These are phyloP conservation scores for Stenogyne calaminthoides DNA, from an alignment of 305 asterid genomes.

Conservation along the genomic window DNA sequence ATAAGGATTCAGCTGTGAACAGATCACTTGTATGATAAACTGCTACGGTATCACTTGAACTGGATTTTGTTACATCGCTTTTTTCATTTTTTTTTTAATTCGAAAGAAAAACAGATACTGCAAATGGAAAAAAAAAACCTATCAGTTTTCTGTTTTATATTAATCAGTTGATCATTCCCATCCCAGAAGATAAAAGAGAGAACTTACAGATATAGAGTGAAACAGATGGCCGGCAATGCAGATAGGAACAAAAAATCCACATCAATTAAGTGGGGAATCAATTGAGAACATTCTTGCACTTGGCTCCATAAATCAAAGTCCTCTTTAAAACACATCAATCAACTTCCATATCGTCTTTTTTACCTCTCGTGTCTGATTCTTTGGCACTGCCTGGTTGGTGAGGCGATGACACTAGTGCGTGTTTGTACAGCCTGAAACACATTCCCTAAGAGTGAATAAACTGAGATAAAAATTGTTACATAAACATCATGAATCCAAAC, in stretches of 20 bases:
- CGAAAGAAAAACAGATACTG: conserved; percentile 21
- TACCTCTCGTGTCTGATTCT: conserved; percentile 45
- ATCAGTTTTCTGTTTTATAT: neutral
- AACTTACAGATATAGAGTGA: conserved; percentile 28
- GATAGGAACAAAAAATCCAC: conserved; percentile 18
- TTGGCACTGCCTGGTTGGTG: conserved; percentile 37
- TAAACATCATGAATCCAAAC: neutral
- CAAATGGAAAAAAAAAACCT: conserved; percentile 11
- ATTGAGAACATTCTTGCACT: conserved; percentile 25
- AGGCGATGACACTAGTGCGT: conserved; percentile 42
- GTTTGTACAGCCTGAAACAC: conserved; percentile 72
- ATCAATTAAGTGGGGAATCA: conserved; percentile 15
- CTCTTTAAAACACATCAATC: conserved; percentile 41
- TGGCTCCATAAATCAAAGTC: conserved; percentile 26
- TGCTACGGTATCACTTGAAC: conserved; percentile 24
- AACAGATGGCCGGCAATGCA: conserved; percentile 18
- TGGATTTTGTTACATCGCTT: conserved; percentile 15
- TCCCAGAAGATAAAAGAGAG: conserved; percentile 13
- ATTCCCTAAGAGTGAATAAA: conserved; percentile 19
- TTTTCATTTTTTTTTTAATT: conserved; percentile 12
- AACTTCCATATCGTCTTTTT: conserved; percentile 54
- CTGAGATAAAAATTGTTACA: conserved; percentile 7
- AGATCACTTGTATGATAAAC: conserved; percentile 9
- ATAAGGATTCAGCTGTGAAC: conserved; percentile 15
- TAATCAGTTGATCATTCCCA: neutral